Evolutionary conservation across 176 grass and related monocot genomes (phyloP), one percentile per base, ranked within the genome.

Genomic region (Chrysopogon serrulatus): DNA sequence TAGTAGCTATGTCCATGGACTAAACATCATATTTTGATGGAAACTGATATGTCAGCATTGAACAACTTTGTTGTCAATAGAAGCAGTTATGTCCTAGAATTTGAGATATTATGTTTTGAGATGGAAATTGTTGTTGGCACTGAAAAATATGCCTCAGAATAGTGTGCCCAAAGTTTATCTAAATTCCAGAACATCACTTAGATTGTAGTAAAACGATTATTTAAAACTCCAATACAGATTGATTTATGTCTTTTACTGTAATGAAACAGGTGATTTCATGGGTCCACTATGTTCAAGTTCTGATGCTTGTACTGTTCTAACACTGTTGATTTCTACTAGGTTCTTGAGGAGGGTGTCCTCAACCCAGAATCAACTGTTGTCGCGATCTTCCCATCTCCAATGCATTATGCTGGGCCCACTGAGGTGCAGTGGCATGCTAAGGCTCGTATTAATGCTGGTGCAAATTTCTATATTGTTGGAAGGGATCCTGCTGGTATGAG

Each of bases 341-440:
- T 99, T 83, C 89, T 99, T 79, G 96, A 99, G 88, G 96, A 96
- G 69, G 96, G 96, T 76, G 91, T 99, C 54, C 89, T 99, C 82
- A 92, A 92, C 71, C 96, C 96, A 54, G 96, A 99, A 57, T 95
- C 96, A 79, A 99, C 96, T 24, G 93, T 99, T 13, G 91, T 99
- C 69, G 83, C 96, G 42, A 99, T 99, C 45, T 99, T 99, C 74
- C 96, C 96, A 30, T 99, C 96, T 33, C 96, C 96, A 36, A 99
- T 99, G 96, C 93, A 96, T 76, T 99, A 99, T 82, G 93, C 96
- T 56, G 93, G 96, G 15, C 96, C 96, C 12, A 96, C 96, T 68
- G 96, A 99, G 78, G 96, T 99, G 63, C 96, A 99, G 63, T 99
- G 96, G 96, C 96, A 99, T 85, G 96, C 96, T 61, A 99, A 99